These are phyloP conservation scores for Pyrenophora tritici-repentis DNA, from an alignment of 2,329 filamentous ascomycete species.

Conservation along the genomic window DNA sequence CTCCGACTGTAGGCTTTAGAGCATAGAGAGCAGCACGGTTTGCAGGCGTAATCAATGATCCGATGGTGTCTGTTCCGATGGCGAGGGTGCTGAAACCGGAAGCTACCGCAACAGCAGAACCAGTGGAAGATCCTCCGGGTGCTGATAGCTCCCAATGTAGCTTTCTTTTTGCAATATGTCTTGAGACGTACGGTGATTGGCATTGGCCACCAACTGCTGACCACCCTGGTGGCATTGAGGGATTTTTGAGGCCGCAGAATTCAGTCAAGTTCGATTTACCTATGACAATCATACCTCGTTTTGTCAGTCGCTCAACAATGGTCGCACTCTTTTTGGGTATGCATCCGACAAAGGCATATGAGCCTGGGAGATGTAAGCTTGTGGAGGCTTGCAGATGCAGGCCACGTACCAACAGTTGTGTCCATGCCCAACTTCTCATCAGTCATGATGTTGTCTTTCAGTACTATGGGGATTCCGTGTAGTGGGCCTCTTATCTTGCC, in stretches of 20 bases:
- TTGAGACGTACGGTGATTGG: constrained; percentile 46
- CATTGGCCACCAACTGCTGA: constrained; percentile 48
- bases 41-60: constrained; percentile 48
- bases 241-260: constrained; percentile 45
- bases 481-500: constrained; percentile 46
- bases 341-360: constrained; percentile 47
- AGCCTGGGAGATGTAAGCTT: constrained; percentile 25
- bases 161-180: constrained; percentile 45
- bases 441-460: constrained; percentile 52
- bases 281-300: constrained; percentile 50
- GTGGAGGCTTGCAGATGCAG: not conserved
- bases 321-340: constrained; percentile 45
- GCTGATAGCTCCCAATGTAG: constrained; percentile 46
- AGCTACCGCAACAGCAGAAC: constrained; percentile 47
- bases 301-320: constrained; percentile 45
- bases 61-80: constrained; percentile 49
- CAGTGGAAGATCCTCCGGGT: constrained; percentile 45
- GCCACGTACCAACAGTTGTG: constrained; percentile 47
- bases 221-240: constrained; percentile 48
- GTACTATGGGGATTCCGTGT: constrained; percentile 51
- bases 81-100: constrained; percentile 50
- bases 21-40: constrained; percentile 48
- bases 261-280: constrained; percentile 52
- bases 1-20: constrained; percentile 46
- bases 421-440: constrained; percentile 46